Evolutionary conservation across 257 asterid species (phyloP), one percentile per base, ranked within the genome.

Genomic region (Plantago elongata): DNA sequence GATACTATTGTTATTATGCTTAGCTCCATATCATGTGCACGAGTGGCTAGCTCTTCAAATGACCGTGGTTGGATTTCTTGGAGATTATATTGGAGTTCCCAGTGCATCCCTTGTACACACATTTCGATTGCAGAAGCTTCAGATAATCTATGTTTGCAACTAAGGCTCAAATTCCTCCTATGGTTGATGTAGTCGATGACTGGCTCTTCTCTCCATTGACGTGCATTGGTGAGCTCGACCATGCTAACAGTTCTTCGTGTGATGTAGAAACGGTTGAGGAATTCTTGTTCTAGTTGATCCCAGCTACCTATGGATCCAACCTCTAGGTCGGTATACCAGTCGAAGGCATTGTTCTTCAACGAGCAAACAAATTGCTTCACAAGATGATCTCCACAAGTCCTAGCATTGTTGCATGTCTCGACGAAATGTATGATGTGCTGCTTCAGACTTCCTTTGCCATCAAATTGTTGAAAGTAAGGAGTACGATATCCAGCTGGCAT

Each of bases 21-120:
- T 0, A 56, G 14, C 45, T 66, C 64, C 70, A 57, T 66, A 15
- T 66, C n/a, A n/a, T n/a, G n/a, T n/a, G n/a, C n/a, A n/a, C n/a
- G n/a, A n/a, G n/a, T n/a, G n/a, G n/a, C n/a, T 9, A 66, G 9
- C 14, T 66, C 52, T 45, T 57, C 29, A 13, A 66, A 66, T 0
- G 51, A 14, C 5, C 10, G 8, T 3, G 71, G 52, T 12, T 15
- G 46, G 6, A 57, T 58, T 18, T 30, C 61, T 51, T 51, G 5
- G 17, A 51, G 57, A 3, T 14, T 51, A 34, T 51, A 51, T 6
- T 9, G 57, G 11, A 51, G 27, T 4, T 34, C 57, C 57, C 57
- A 51, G 7, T 51, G 57, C 57, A 51, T 51, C 27, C 57, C 37
- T 27, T 49, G 37, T 4, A 60, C 50, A 5, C 55, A 51, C 47